These are phyloP conservation scores for Podosphaera fusca DNA, from an alignment of 2,329 filamentous ascomycete genomes.

Conservation along the genomic window DNA sequence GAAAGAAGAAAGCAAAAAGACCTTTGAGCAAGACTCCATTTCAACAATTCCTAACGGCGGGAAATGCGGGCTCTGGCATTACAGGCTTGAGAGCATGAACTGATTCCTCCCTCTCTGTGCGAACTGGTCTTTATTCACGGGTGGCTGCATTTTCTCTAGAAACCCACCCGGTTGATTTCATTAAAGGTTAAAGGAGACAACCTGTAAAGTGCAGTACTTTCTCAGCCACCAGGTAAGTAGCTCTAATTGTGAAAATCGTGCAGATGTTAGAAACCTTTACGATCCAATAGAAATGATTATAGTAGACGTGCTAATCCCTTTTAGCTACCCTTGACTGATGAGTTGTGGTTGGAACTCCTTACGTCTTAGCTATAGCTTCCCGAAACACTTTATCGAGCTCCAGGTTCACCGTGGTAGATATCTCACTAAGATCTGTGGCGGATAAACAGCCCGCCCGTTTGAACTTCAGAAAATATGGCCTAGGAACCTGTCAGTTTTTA, in stretches of 20 bases:
- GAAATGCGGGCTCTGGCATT: slow-evolving; percentile 7
- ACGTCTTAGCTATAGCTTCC: slow-evolving; percentile 14
- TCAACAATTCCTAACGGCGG: neutral
- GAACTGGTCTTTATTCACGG: slow-evolving; percentile 14
- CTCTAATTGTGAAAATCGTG: neutral
- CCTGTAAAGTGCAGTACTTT: slow-evolving; percentile 5
- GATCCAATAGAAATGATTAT: neutral
- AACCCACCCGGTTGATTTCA: slow-evolving; percentile 6
- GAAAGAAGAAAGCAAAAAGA: no score
- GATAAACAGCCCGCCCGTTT: no score
- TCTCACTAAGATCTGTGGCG: no score
- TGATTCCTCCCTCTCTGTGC: slow-evolving; percentile 9
- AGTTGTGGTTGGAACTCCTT: slow-evolving; percentile 7
- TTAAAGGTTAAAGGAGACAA: slow-evolving; percentile 13
- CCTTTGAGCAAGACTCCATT: slow-evolving; percentile 1
- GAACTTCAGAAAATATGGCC: no score
- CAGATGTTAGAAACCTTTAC: neutral
- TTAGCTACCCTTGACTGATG: slow-evolving; percentile 4
- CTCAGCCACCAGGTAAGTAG: slow-evolving; percentile 10
- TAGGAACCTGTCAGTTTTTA: no score
- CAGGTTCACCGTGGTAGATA: no score
- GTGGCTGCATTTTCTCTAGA: slow-evolving; percentile 16
- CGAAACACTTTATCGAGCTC: slow-evolving; percentile 7
- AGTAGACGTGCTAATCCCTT: slow-evolving; percentile 3
- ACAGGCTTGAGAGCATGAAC: slow-evolving; percentile 7